Conservation (phyloP, 805 yeast genomes). For the Wickerhamiella dianesei region DNA sequence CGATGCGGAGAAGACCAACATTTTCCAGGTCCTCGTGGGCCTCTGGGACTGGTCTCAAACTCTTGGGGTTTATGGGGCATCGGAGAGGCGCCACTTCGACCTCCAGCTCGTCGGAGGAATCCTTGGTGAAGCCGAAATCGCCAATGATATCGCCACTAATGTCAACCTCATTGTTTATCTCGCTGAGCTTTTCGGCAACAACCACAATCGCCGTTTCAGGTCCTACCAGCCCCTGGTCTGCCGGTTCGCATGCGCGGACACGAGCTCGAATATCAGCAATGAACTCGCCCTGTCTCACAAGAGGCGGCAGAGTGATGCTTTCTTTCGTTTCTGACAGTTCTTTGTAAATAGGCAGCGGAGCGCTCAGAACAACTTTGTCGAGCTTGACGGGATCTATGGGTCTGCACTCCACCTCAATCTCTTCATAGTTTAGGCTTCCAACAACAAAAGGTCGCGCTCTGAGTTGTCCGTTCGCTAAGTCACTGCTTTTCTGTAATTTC, state of each 20-base stretch:
- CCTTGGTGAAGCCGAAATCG: background rate
- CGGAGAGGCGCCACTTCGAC: constrained; percentile 7
- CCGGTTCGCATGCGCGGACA: constrained; percentile 56
- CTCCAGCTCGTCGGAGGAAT: constrained; percentile 3
- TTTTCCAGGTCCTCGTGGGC: constrained; percentile 33
- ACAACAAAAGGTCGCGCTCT: background rate
- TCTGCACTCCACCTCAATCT: background rate
- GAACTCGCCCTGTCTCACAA: constrained; percentile 32
- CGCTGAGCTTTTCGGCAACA: constrained; percentile 26
- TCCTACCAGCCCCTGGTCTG: constrained; percentile 47
- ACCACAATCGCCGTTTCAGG: constrained; percentile 40
- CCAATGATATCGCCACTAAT: background rate
- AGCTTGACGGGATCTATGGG: constrained; percentile 21
- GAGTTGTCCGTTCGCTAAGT: background rate
- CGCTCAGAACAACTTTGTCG: constrained; percentile 29
- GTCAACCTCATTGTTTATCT: background rate
- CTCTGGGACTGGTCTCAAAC: constrained; percentile 15
- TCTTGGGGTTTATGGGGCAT: constrained; percentile 6
- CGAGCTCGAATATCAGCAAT: constrained; percentile 35
- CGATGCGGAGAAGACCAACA: constrained; percentile 34
- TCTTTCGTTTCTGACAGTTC: constrained; percentile 28
- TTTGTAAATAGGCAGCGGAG: constrained; percentile 37
- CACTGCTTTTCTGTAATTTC: background rate
- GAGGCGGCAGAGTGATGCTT: constrained; percentile 27
- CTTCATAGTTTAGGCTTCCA: background rate